phyloP scores from a whole-genome alignment of 2,329 filamentous ascomycete species.

The Cercospora sp. region DNA sequence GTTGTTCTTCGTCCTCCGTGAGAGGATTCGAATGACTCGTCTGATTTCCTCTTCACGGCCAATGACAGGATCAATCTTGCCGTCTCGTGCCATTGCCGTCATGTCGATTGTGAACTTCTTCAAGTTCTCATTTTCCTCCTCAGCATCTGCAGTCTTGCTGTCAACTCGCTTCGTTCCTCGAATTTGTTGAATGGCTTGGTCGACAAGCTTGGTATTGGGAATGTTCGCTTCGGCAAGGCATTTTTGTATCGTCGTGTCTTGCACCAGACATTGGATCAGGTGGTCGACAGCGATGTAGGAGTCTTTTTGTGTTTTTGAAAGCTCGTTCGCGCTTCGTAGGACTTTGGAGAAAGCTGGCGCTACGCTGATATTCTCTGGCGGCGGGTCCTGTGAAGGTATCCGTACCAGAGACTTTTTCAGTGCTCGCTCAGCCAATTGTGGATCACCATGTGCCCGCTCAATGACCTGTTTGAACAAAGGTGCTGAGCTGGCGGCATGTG shows the following conservation, averaged over 20 bases:
- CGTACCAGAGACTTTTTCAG: constrained; percentile 91
- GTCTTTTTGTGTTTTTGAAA: constrained; percentile 98
- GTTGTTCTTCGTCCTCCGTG: constrained; percentile 96
- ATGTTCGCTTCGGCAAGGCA: constrained; percentile 84
- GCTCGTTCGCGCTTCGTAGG: constrained; percentile 77
- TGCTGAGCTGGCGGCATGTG: constrained; percentile 60
- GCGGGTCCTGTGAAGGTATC: constrained; percentile 89
- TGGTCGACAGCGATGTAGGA: constrained; percentile 93
- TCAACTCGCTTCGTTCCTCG: constrained; percentile 91
- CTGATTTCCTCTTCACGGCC: constrained; percentile 94
- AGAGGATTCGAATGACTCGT: constrained; percentile 86
- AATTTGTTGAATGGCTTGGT: constrained; percentile 87
- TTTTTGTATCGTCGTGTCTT: constrained; percentile 72
- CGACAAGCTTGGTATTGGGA: constrained; percentile 84
- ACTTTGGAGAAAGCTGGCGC: constrained; percentile 80
- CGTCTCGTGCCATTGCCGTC: constrained; percentile 93
- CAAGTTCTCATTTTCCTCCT: constrained; percentile 90
- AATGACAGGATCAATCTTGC: constrained; percentile 97
- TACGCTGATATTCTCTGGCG: constrained; percentile 82
- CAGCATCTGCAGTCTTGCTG: constrained; percentile 90
- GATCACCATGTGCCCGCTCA: constrained; percentile 89
- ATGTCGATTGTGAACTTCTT: constrained; percentile 99
- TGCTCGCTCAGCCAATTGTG: constrained; percentile 81
- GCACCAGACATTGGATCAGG: constrained; percentile 78
- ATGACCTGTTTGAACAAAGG: constrained; percentile 95